Evolutionary conservation across 768 basidiomycete species (phyloP).

Genomic region (Amanita subjunquillea): DNA sequence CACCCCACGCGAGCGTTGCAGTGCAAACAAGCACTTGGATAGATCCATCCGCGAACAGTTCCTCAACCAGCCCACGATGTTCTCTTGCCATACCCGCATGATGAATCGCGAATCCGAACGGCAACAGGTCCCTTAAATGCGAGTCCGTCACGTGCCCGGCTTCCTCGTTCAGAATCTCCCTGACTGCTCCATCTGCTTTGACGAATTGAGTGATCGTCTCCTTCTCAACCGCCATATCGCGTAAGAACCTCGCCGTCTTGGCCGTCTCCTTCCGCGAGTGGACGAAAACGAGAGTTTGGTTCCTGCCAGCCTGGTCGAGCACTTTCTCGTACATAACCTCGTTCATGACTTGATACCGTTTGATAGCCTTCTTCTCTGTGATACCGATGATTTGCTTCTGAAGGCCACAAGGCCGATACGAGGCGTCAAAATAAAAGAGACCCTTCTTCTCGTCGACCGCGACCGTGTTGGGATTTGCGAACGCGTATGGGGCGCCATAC

Average conservation of each 20-base stretch:
- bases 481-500: slow-evolving; percentile 51
- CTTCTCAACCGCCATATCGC: slow-evolving; percentile 93
- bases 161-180: slow-evolving; percentile 71
- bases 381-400: slow-evolving; percentile 96
- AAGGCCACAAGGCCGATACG: slow-evolving; percentile 88
- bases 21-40: slow-evolving; percentile 95
- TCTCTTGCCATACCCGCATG: slow-evolving; percentile 72
- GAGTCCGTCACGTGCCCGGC: slow-evolving; percentile 51
- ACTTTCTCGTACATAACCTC: slow-evolving; percentile 99
- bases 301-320: slow-evolving; percentile 79
- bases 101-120: too few relatives aligned
- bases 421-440: slow-evolving; percentile 69
- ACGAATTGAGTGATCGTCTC: slow-evolving; percentile 96
- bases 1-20: slow-evolving; percentile 98
- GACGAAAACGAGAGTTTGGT: slow-evolving; percentile 93
- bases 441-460: slow-evolving; percentile 69
- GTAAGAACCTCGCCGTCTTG: slow-evolving; percentile 90
- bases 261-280: slow-evolving; percentile 98
- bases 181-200: slow-evolving; percentile 82
- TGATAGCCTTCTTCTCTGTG: slow-evolving; percentile 98
- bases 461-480: too few relatives aligned
- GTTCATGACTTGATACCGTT: slow-evolving; percentile 94
- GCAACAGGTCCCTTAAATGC: slow-evolving; percentile 86
- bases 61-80: slow-evolving; percentile 88
- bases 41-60: slow-evolving; percentile 85